Evolutionary conservation across 495 filamentous ascomycete species (phyloP).

Genomic region (Penicillium crystallinum): DNA sequence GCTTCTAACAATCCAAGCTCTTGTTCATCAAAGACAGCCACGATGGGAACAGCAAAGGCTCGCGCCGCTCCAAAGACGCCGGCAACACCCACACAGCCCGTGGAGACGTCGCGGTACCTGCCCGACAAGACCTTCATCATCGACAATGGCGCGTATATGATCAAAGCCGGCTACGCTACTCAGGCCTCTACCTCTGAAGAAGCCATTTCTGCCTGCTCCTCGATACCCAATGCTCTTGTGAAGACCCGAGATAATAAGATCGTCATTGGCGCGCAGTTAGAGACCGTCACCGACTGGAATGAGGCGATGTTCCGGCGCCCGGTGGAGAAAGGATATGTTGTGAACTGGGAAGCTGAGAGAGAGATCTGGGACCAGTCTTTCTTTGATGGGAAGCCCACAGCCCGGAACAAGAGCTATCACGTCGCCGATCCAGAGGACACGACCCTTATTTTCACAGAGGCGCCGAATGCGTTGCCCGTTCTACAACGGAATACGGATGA

Average conservation of each 20-base stretch:
- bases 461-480: constrained; percentile 75
- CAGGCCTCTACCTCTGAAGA: constrained; percentile 35
- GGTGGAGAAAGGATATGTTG: constrained; percentile 90
- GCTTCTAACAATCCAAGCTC: not conserved
- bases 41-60: constrained; percentile 37
- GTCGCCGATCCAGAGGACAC: constrained; percentile 61
- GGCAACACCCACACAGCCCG: constrained; percentile 9
- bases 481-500: constrained; percentile 90
- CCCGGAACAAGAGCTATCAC: constrained; percentile 34
- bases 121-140: constrained; percentile 73
- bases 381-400: constrained; percentile 63
- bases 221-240: constrained; percentile 85
- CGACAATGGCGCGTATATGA: constrained; percentile 90
- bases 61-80: constrained; percentile 21
- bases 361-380: constrained; percentile 95
- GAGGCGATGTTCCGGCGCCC: constrained; percentile 83
- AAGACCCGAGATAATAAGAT: constrained; percentile 72
- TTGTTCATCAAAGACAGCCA: constrained; percentile 2
- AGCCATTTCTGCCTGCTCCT: constrained; percentile 46
- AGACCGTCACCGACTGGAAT: constrained; percentile 77
- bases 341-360: constrained; percentile 95
- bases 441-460: constrained; percentile 78
- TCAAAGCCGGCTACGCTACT: constrained; percentile 84
- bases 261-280: constrained; percentile 75
- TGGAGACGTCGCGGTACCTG: constrained; percentile 23